These are phyloP conservation scores for Hymenoscyphus salicellus DNA, from an alignment of 2,329 filamentous ascomycete genomes.

Conservation along the genomic window DNA sequence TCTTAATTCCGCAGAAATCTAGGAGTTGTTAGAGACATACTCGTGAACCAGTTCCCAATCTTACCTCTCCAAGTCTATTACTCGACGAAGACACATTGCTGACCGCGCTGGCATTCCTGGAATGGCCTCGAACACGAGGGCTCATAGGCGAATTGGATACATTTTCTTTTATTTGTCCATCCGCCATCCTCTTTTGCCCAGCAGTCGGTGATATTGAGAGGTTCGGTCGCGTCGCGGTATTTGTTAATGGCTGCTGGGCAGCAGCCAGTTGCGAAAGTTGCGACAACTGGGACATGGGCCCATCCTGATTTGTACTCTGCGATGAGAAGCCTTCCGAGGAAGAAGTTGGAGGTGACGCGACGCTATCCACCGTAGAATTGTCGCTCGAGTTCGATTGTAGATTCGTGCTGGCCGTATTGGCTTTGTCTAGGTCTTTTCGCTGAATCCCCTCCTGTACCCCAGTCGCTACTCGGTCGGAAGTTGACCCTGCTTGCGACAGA, in stretches of 20 bases:
- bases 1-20: constrained; percentile 61
- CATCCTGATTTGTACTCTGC: constrained; percentile 46
- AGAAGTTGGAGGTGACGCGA: constrained; percentile 40
- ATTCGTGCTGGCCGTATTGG: constrained; percentile 14
- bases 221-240: constrained; percentile 23
- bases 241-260: constrained; percentile 41
- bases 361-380: constrained; percentile 44
- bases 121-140: constrained; percentile 49
- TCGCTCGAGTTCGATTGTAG: constrained; percentile 36
- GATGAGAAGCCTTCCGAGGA: constrained; percentile 36
- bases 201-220: constrained; percentile 27
- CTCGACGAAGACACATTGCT: constrained; percentile 56
- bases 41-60: constrained; percentile 5
- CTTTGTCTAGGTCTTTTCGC: constrained; percentile 12
- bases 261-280: constrained; percentile 59
- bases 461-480: constrained; percentile 15
- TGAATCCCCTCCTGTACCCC: neutral
- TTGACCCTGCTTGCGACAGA: constrained; percentile 10
- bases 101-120: constrained; percentile 68
- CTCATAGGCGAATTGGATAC: constrained; percentile 44
- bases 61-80: constrained; percentile 75
- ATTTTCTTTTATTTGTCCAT: constrained; percentile 65
- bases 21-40: constrained; percentile 21
- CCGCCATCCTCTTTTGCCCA: constrained; percentile 72
- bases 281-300: constrained; percentile 52